Conservation (phyloP, 345 rosid genomes). For the Bruguiera parviflora region DNA sequence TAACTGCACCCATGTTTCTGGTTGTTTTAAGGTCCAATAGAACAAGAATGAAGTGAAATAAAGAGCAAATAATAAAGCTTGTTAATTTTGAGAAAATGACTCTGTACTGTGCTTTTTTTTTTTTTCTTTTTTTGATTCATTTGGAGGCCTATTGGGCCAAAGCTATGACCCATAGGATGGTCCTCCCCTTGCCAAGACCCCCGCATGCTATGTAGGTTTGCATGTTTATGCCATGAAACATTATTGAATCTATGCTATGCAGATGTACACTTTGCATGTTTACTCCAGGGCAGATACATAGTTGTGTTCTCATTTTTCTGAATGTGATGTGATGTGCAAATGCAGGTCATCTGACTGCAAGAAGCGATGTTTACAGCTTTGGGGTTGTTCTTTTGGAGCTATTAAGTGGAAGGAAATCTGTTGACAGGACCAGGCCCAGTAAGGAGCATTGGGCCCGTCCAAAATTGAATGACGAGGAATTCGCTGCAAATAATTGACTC, state of each 20-base stretch:
- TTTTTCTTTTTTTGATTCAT: too few relatives aligned
- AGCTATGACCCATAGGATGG: too few relatives aligned
- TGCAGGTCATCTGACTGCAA: constrained; percentile 91
- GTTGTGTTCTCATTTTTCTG: neutral
- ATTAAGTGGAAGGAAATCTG: constrained; percentile 85
- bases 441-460: constrained; percentile 99
- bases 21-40: neutral
- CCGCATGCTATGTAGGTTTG: too few relatives aligned
- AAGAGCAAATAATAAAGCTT: too few relatives aligned
- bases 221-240: too few relatives aligned
- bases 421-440: constrained; percentile 92
- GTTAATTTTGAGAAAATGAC: too few relatives aligned
- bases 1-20: neutral
- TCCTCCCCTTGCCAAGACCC: too few relatives aligned
- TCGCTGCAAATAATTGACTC: constrained; percentile 88
- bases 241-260: too few relatives aligned
- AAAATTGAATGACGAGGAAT: constrained; percentile 85
- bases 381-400: constrained; percentile 95
- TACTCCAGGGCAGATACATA: neutral
- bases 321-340: constrained; percentile 18
- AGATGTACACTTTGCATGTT: too few relatives aligned
- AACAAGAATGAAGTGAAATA: neutral
- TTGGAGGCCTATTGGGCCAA: too few relatives aligned
- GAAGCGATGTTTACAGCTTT: constrained; percentile 95
- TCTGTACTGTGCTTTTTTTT: too few relatives aligned